Conservation (phyloP, 495 filamentous ascomycete genomes). For the Darksidea phi region DNA sequence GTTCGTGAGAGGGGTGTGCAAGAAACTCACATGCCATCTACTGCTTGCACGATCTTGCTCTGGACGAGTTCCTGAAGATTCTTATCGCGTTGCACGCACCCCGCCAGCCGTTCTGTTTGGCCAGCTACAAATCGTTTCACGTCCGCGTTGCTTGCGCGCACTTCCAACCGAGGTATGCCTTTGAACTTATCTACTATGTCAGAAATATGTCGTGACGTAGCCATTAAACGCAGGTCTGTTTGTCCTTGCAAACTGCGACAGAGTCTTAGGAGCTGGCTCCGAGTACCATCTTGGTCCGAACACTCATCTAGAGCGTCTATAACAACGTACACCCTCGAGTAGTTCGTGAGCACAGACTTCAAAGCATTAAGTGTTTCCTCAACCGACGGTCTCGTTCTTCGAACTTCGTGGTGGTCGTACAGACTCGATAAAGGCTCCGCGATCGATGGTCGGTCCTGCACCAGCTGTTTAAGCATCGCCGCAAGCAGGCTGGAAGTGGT, state of each 20-base stretch:
- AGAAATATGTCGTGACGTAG: conserved; percentile 31
- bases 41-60: conserved; percentile 19
- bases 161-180: conserved; percentile 14
- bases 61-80: conserved; percentile 10
- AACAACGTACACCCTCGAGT: conserved; percentile 45
- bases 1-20: no score
- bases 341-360: conserved; percentile 30
- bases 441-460: conserved; percentile 34
- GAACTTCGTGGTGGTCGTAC: conserved; percentile 1
- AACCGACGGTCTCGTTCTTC: conserved; percentile 12
- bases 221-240: no score
- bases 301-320: conserved; percentile 54
- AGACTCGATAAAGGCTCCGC: not conserved
- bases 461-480: conserved; percentile 46
- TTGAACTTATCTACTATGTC: conserved; percentile 23
- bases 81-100: conserved; percentile 13
- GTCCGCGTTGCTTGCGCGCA: conserved; percentile 30
- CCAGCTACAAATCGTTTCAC: conserved; percentile 30
- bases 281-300: conserved; percentile 12
- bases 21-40: conserved; percentile 37
- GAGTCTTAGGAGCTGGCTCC: no score
- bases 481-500: conserved; percentile 42
- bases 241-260: no score
- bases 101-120: conserved; percentile 12
- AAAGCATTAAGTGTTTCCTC: conserved; percentile 30